Percentiles rank a stretch among this genome's conserved stretches.
Evolutionary conservation across 768 basidiomycete genomes (phyloP).

Genomic region (Psilocybe azurescens): DNA sequence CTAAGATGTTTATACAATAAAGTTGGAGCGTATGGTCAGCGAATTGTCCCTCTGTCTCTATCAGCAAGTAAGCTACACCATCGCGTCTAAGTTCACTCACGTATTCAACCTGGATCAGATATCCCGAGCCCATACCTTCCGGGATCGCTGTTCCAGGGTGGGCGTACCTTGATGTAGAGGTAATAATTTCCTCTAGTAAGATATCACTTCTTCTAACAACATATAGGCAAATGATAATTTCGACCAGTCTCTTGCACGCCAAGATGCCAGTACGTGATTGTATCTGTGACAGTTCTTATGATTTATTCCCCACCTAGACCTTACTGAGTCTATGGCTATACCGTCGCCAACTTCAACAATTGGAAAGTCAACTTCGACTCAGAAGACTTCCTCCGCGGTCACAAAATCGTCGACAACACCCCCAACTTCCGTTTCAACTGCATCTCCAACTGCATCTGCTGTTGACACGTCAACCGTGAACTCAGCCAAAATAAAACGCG

Average conservation of each 20-base stretch:
- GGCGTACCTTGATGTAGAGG: constrained; percentile 63
- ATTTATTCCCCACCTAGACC: constrained; percentile 29
- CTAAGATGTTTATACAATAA: constrained; percentile 3
- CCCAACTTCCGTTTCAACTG: constrained; percentile 18
- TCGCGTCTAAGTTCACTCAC: background rate
- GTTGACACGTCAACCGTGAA: background rate
- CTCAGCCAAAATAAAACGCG: constrained; percentile 15
- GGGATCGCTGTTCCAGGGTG: constrained; percentile 61
- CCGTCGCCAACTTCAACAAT: constrained; percentile 22
- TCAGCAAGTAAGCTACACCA: constrained; percentile 27
- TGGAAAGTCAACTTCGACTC: constrained; percentile 5
- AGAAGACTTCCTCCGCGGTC: constrained; percentile 11
- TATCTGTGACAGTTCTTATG: background rate
- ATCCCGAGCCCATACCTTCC: constrained; percentile 49
- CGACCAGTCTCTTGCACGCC: constrained; percentile 43
- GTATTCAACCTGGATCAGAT: constrained; percentile 36
- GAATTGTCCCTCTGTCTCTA: constrained; percentile 48
- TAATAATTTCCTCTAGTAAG: constrained; percentile 16
- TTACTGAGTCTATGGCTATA: constrained; percentile 49
- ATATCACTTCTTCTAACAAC: background rate
- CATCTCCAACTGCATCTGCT: constrained; percentile 2
- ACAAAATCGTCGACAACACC: constrained; percentile 8
- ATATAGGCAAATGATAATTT: constrained; percentile 42
- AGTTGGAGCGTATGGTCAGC: constrained; percentile 60
- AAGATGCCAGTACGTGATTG: constrained; percentile 36